Evolutionary conservation across 106 monocot species (phyloP).

Genomic region (Dendrobium catenatum): DNA sequence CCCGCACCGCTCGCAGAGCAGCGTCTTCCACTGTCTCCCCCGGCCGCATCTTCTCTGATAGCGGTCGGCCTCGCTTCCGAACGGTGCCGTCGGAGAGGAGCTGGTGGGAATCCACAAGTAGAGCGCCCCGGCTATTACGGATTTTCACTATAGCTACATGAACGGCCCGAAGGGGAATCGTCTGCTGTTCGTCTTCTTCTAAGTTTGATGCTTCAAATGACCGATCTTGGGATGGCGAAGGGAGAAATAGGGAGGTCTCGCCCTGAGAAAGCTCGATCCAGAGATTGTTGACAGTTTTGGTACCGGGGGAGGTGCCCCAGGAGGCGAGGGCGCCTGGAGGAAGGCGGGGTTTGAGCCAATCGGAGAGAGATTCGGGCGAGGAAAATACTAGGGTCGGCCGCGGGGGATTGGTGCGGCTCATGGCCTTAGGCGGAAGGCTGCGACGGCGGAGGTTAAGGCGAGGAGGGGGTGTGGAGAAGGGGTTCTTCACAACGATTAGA

Average conservation of each 20-base stretch:
- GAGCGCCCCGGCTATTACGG: constrained; percentile 31
- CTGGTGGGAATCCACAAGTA: constrained; percentile 73
- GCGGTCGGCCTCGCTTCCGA: constrained; percentile 40
- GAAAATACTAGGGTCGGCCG: constrained; percentile 45
- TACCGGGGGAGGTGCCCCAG: constrained; percentile 72
- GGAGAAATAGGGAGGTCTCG: constrained; percentile 51
- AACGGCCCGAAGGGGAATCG: constrained; percentile 44
- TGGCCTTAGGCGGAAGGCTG: neutral
- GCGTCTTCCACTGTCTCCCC: constrained; percentile 76
- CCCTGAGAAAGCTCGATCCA: constrained; percentile 67
- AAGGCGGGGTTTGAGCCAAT: constrained; percentile 58
- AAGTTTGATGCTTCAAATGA: neutral
- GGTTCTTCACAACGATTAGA: constrained; percentile 12
- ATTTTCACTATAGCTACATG: constrained; percentile 57
- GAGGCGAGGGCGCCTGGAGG: constrained; percentile 45
- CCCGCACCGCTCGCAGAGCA: constrained; percentile 42
- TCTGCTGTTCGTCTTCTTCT: neutral
- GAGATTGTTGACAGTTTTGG: constrained; percentile 77
- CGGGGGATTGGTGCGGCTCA: neutral
- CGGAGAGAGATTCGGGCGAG: constrained; percentile 57
- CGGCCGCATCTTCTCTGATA: constrained; percentile 93
- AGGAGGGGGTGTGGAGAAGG: constrained; percentile 10
- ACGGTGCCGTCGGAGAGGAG: constrained; percentile 76
- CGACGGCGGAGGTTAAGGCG: constrained; percentile 5
- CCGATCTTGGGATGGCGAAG: neutral